Conservation (phyloP, 1,284 basidiomycete genomes). For the Trametes sp. region DNA sequence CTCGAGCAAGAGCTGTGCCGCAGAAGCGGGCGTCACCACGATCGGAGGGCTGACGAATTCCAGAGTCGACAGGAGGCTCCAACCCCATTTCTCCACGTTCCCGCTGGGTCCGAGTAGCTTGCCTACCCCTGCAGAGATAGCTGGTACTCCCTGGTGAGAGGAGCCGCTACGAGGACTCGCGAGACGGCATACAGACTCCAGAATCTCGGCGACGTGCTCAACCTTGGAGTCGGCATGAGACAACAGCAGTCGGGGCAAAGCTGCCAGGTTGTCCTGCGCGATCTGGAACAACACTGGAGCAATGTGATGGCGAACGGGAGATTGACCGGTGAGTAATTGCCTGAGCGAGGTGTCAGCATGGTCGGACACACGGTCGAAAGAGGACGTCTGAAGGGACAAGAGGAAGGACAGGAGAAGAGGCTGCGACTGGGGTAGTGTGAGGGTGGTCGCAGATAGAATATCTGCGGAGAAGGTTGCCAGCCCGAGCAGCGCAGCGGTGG, state of each 20-base stretch:
- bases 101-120: conserved; percentile 82
- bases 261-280: conserved; percentile 69
- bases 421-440: conserved; percentile 70
- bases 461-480: conserved; percentile 61
- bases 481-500: conserved; percentile 62
- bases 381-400: conserved; percentile 65
- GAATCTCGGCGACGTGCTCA: conserved; percentile 67
- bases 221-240: conserved; percentile 77
- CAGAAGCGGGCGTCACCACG: conserved; percentile 53
- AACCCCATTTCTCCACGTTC: conserved; percentile 90
- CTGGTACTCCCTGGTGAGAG: conserved; percentile 39
- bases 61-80: conserved; percentile 79
- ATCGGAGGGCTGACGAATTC: conserved; percentile 70
- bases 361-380: conserved; percentile 59
- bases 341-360: conserved; percentile 57
- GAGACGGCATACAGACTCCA: conserved; percentile 72
- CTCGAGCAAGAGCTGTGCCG: conserved; percentile 68
- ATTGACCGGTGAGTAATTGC: conserved; percentile 51
- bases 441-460: conserved; percentile 60
- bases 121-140: conserved; percentile 64
- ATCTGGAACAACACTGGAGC: conserved; percentile 62
- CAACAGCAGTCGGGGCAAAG: conserved; percentile 77
- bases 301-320: conserved; percentile 52
- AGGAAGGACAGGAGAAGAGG: conserved; percentile 74
- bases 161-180: conserved; percentile 39